Evolutionary conservation across 75 land plant genomes (phyloP).

Genomic region (Pinus albicaulis): DNA sequence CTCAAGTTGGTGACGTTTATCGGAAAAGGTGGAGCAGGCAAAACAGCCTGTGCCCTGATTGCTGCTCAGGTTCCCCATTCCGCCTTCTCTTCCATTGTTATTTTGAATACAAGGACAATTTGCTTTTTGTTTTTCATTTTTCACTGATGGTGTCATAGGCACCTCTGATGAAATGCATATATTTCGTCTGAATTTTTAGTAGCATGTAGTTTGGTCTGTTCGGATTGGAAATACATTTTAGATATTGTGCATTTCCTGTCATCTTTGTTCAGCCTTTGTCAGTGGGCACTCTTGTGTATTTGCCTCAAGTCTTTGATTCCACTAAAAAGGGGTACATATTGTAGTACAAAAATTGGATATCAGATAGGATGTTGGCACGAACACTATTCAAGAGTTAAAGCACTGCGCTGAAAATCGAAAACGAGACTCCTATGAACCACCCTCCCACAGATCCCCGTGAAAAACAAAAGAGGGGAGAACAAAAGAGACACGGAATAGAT

Average conservation of each 20-base stretch:
- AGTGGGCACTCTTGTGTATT: background rate
- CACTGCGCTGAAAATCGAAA: too few relatives aligned
- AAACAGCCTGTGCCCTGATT: conserved; percentile 75
- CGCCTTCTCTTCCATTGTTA: background rate
- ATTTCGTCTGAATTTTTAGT: too few relatives aligned
- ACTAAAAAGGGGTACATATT: too few relatives aligned
- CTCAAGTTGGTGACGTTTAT: conserved; percentile 74
- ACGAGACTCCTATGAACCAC: too few relatives aligned
- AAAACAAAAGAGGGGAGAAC: background rate
- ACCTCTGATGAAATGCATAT: too few relatives aligned
- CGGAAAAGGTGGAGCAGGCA: conserved; percentile 95
- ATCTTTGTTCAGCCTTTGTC: background rate
- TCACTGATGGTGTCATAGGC: background rate
- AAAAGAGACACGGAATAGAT: too few relatives aligned
- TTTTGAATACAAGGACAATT: background rate
- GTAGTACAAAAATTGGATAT: too few relatives aligned
- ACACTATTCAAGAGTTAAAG: too few relatives aligned
- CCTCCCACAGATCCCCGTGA: too few relatives aligned
- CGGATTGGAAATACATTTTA: background rate
- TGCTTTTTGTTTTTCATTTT: background rate
- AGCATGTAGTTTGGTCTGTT: background rate
- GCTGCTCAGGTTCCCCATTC: conserved; percentile 77
- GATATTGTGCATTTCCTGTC: background rate
- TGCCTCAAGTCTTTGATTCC: too few relatives aligned
- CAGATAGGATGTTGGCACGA: too few relatives aligned